Base-by-base conservation (phyloP, 2,329 filamentous ascomycete genomes). In the Trichoderma aggressivum region DNA sequence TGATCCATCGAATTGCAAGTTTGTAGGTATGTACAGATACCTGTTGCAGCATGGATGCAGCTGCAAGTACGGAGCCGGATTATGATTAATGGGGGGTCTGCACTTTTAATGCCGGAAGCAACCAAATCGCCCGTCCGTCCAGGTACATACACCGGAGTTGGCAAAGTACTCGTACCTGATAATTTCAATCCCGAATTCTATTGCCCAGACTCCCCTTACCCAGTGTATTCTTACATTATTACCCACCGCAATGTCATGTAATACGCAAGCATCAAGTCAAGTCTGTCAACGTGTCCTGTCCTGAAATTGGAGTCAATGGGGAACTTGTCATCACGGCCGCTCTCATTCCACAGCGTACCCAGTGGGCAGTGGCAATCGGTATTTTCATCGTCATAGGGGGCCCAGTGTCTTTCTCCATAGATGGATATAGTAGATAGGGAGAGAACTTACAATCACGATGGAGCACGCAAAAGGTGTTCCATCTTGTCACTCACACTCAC, bases 141-240 rank as follows among this genome's bases (percentile, higher is more conserved):
- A 55, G 62, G 62, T n/a, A n/a, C n/a, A n/a, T 56, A 65, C 62
- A 55, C 61, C 61, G 61, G 61, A 64, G 36, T 50, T 53, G n/a
- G 14, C 39, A 30, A 14, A 12, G 39, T 39, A 21, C 26, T 28
- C 7, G 43, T 62, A 24, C 59, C n/a, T 28, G 24, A 30, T 43
- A 62, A 62, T 62, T 60, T 24, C 58, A 30, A 36, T 62, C 36
- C 8, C 58, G 12, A 36, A 18, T 50, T 10, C 12, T 12, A 5
- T 18, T 39, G 36, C 16, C 36, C 36, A 39, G 26, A 30, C 8
- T 32, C n/a, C 55, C 28, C 55, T 47, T n/a, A n/a, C 18, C 18
- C 39, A 18, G 39, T 47, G 8, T 32, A 32, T n/a, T 39, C 24
- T 16, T n/a, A 14, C 16, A 32, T 26, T 16, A 55, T 65, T 66